Base-by-base conservation (phyloP, 2,329 filamentous ascomycete genomes). In the Calonectria fujianensis region DNA sequence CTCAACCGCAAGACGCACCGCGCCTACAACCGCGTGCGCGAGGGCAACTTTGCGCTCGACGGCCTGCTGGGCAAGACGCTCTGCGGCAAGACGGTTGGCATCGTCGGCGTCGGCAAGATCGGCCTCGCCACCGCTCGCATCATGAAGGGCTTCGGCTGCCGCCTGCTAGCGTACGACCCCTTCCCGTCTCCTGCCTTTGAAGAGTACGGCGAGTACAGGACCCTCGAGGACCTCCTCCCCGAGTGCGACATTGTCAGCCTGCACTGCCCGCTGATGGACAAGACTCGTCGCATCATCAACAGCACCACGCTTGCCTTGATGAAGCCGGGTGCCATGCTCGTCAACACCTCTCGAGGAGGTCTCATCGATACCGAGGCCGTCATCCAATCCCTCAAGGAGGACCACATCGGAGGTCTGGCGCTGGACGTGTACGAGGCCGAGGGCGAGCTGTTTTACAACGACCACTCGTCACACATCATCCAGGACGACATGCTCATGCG, bases 371-470 rank as follows among this genome's bases (percentile, higher is more conserved):
- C 91, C 0, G 84, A 85, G 37, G 89, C 91, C 14, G 88, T 93
- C 71, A 90, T 93, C 70, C 84, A 87, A 29, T 90, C 91, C 16
- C 87, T 94, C 74, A 94, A 94, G 85, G 86, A 82, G 48, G 87
- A 87, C n/a, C 88, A 88, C 31, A 85, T 94, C 2, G 91, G 91
- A 10, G 92, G 91, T 1, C 85, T 93, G 37, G 93, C 92, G 0
- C 86, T 94, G 50, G 93, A 94, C 80, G 93, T 94, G 20, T 94
- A 94, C 82, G 93, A 94, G 80, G 89, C 88, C 52, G 93, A 94
- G 82, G 86, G 88, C n/a, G 83, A 86, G 50, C 84, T 93, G 45
- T 94, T 94, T 80, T 94, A 94, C 82, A 88, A 90, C 78, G 92
- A 94, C 77, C 91, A 92, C 79, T 93, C 91, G 7, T 88, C 86